phyloP scores from a whole-genome alignment of 2,329 filamentous ascomycete genomes.

The Sphaceloma murrayae region DNA sequence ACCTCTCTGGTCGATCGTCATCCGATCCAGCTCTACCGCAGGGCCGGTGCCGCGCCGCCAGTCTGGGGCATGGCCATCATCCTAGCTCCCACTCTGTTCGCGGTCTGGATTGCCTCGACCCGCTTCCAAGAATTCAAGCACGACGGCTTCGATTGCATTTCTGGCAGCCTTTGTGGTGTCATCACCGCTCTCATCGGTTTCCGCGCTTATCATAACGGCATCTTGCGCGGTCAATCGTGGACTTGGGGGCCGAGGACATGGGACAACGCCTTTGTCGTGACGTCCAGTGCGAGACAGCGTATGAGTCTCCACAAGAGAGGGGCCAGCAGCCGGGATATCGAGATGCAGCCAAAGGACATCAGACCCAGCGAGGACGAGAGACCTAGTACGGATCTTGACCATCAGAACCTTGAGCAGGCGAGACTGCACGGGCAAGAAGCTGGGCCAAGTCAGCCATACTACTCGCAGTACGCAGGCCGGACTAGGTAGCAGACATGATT shows the following conservation, averaged over 20 bases:
- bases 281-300: slow-evolving; percentile 1
- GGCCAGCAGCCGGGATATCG: slow-evolving; percentile 3
- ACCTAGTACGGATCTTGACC: slow-evolving; percentile 12
- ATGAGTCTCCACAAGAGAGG: slow-evolving; percentile 7
- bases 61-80: slow-evolving; percentile 64
- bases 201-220: slow-evolving; percentile 75
- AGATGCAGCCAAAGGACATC: slow-evolving; percentile 12
- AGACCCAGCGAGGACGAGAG: slow-evolving; percentile 12
- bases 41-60: slow-evolving; percentile 71
- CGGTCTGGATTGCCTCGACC: slow-evolving; percentile 74
- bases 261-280: slow-evolving; percentile 57
- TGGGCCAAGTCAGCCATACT: slow-evolving; percentile 6
- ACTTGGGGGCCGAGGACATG: slow-evolving; percentile 71
- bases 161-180: slow-evolving; percentile 70
- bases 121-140: slow-evolving; percentile 85
- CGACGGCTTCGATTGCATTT: slow-evolving; percentile 84
- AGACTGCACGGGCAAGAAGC: background rate
- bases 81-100: slow-evolving; percentile 60
- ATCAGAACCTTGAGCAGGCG: slow-evolving; percentile 4
- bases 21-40: slow-evolving; percentile 48
- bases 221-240: slow-evolving; percentile 73
- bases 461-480: slow-evolving; percentile 13
- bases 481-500: background rate
- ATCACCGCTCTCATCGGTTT: slow-evolving; percentile 65
- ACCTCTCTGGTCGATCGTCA: slow-evolving; percentile 20